Percentiles rank a stretch among this genome's conserved stretches.
Evolutionary conservation across 331 rosid species (phyloP).

Genomic region (Ulmus americana): DNA sequence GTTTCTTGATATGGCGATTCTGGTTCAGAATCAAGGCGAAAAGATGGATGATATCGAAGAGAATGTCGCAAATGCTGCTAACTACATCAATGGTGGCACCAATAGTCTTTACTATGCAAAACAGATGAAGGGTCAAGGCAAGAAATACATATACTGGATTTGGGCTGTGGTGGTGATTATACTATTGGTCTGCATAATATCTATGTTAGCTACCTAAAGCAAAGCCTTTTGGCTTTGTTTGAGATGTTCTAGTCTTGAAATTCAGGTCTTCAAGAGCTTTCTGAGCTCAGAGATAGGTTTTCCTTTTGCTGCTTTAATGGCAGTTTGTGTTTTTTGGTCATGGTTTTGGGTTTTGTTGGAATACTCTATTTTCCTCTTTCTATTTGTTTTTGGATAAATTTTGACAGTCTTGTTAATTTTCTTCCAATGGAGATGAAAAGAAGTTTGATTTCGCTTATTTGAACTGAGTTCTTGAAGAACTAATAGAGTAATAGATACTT

Average conservation of each 20-base stretch:
- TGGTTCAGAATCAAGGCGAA: slow-evolving; percentile 79
- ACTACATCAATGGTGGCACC: slow-evolving; percentile 65
- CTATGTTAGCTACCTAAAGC: slow-evolving; percentile 49
- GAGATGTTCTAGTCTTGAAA: slow-evolving; percentile 7
- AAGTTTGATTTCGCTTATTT: not conserved
- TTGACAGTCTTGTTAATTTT: slow-evolving; percentile 9
- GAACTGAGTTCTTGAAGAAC: not conserved
- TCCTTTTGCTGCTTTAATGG: not conserved
- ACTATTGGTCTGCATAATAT: slow-evolving; percentile 65
- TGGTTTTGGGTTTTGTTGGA: not conserved
- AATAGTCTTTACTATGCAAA: slow-evolving; percentile 70
- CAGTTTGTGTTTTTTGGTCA: slow-evolving; percentile 9
- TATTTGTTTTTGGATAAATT: slow-evolving; percentile 7
- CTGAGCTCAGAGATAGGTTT: slow-evolving; percentile 23
- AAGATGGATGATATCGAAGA: slow-evolving; percentile 74
- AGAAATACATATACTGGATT: slow-evolving; percentile 66
- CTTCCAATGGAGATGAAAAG: not conserved
- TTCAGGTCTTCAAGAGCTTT: slow-evolving; percentile 20
- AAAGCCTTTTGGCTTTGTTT: not conserved
- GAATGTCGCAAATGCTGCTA: slow-evolving; percentile 55
- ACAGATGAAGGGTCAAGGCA: slow-evolving; percentile 66
- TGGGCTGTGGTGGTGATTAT: slow-evolving; percentile 60
- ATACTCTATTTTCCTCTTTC: not conserved
- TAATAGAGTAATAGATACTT: too few relatives aligned
- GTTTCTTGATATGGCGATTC: slow-evolving; percentile 87